phyloP scores from a whole-genome alignment of 805 yeast species.

The Lipomyces lipofer region DNA sequence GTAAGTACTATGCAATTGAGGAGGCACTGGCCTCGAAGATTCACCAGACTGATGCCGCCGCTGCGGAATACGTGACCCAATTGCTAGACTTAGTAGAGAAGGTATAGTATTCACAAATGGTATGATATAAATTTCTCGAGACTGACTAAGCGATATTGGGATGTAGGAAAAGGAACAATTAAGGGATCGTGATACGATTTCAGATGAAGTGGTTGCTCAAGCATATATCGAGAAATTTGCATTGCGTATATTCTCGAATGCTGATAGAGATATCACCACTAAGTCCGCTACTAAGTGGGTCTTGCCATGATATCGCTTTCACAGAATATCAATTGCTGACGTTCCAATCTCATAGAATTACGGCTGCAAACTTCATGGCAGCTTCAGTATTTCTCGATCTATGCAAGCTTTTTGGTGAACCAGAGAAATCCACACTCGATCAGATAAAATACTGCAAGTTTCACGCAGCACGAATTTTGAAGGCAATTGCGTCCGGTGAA shows the following conservation, averaged over 20 bases:
- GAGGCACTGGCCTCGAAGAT: slow-evolving; percentile 59
- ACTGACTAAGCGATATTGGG: too few species aligned
- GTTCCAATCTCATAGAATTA: slow-evolving; percentile 35
- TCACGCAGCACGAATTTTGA: slow-evolving; percentile 60
- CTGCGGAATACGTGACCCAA: slow-evolving; percentile 58
- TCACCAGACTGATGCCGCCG: slow-evolving; percentile 57
- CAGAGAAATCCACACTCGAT: slow-evolving; percentile 32
- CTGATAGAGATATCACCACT: slow-evolving; percentile 49
- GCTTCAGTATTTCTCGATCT: slow-evolving; percentile 56
- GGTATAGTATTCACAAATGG: slow-evolving; percentile 41
- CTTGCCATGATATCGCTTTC: background rate
- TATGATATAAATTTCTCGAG: slow-evolving; percentile 40
- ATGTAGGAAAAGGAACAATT: slow-evolving; percentile 26
- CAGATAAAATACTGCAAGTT: slow-evolving; percentile 63
- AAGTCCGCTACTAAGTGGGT: slow-evolving; percentile 44
- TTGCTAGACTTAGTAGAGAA: slow-evolving; percentile 72
- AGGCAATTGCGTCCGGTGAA: slow-evolving; percentile 49
- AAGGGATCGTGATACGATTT: slow-evolving; percentile 50
- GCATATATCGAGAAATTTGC: slow-evolving; percentile 60
- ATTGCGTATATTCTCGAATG: slow-evolving; percentile 56
- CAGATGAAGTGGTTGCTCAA: slow-evolving; percentile 59
- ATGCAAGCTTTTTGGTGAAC: slow-evolving; percentile 43
- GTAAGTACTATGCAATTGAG: slow-evolving; percentile 66
- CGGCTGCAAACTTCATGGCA: slow-evolving; percentile 56
- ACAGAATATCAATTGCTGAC: slow-evolving; percentile 11